phyloP scores from a whole-genome alignment of 371 early-diverging fungal species.

The Lichtheimia ornata region DNA sequence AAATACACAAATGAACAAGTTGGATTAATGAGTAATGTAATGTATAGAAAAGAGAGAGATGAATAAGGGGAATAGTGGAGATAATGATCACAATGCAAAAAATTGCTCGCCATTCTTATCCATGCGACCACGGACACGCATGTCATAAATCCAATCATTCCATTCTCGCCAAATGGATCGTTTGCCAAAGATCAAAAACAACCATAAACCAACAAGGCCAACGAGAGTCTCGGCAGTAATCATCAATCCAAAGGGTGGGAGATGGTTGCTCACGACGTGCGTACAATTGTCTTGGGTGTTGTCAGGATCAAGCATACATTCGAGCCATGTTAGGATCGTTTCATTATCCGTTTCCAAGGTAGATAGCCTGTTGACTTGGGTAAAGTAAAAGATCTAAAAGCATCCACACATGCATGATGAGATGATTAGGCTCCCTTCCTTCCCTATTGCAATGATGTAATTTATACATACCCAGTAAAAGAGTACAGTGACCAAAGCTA shows the following conservation, averaged over 20 bases:
- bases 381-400: constrained; percentile 53
- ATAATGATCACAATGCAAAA: constrained; percentile 15
- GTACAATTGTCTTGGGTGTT: constrained; percentile 46
- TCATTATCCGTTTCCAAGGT: constrained; percentile 25
- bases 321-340: constrained; percentile 43
- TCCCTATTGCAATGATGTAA: not conserved
- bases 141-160: constrained; percentile 52
- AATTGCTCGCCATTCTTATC: constrained; percentile 61
- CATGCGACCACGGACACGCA: constrained; percentile 35
- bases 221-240: constrained; percentile 61
- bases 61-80: not conserved
- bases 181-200: constrained; percentile 65
- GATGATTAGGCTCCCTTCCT: not conserved
- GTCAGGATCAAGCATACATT: constrained; percentile 49
- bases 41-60: not conserved
- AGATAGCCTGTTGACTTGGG: constrained; percentile 48
- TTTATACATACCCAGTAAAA: constrained; percentile 49
- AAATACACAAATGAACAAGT: not conserved
- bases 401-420: not conserved
- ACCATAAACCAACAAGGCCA: constrained; percentile 55
- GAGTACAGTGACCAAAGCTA: constrained; percentile 47
- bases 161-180: constrained; percentile 56
- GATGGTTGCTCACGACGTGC: constrained; percentile 20
- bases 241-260: constrained; percentile 62
- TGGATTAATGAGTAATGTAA: no score